Base-by-base conservation (phyloP, 495 filamentous ascomycete genomes). In the Choiromyces venosus region DNA sequence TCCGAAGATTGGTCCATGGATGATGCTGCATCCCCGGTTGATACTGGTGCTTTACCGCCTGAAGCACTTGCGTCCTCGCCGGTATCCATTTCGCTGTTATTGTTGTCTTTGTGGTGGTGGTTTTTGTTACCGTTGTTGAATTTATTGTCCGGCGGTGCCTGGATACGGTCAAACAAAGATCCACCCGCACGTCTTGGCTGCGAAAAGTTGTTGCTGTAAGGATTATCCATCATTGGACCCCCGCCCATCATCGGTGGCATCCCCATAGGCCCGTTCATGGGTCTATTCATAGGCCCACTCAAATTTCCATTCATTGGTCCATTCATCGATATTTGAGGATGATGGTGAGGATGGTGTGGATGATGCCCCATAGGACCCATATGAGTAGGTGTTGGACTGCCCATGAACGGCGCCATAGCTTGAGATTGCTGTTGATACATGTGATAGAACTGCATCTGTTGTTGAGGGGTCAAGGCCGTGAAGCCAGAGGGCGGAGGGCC, bases 381-480 rank as follows among this genome's bases (percentile, higher is more conserved):
- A 66, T 73, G 78, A n/a, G 64, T 71, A 39, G 74, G 71, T 18
- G 75, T 66, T 35, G 76, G 75, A 35, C 76, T 74, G 19, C 56
- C 25, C 66, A 87, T 87, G 42, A 89, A 83, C 74, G 90, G 88
- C 67, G 90, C 87, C 87, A 98, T 93, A 86, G 96, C 89, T 37
- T 90, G 88, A 38, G 91, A 92, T 80, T 97, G 93, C 79, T 97
- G 92, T 81, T 97, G 93, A 81, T 94, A 88, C 85, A 97, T 90
- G 39, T 90, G 86, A 83, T 91, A 90, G 42, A 97, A 84, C 40
- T 93, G 89, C 85, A 93, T 90, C 80, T 93, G 91, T 77, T 91
- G 89, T 73, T 91, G 86, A 29, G 88, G 85, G 42, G 82, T 87
- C 85, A 90, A 87, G 65, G 68, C 67, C 65, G 75, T 70, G 39